Base-by-base conservation (phyloP, 441 rosid genomes). In the Capsella rubella region DNA sequence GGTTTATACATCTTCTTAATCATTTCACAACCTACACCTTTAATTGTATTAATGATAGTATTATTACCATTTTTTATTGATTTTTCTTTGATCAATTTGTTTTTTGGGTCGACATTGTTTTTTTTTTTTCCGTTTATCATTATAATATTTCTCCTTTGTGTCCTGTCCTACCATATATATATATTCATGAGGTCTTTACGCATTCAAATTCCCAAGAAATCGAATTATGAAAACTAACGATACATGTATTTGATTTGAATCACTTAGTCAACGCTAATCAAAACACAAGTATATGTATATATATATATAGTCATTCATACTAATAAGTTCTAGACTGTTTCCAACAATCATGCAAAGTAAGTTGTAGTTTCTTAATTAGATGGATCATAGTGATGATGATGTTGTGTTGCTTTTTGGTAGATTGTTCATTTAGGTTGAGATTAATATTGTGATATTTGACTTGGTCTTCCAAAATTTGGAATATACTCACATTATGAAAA, bases 1-100 rank as follows among this genome's bases (percentile, higher is more conserved):
- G 55, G 55, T 69, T 69, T 45, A 69, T 71, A 18, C 29, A 61
- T 29, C 42, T 37, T 27, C 61, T 13, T 50, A 61, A 50, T 71
- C 61, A 71, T 71, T 51, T 71, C 61, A 39, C 25, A 40, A 61
- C 61, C 61, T 4, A 61, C 25, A 21, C 53, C 54, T 39, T 71
- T 71, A 42, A 68, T 55, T 56, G 28, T 14, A 57, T 43, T 47
- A 25, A 14, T 32, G 28, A 16, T 47, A 14, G 29, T 49, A 13
- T 34, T 6, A 6, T 1, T 34, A 34, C 34, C 6, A 31, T 34
- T 9, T 32, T 58, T 70, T 50, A 65, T 70, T 59, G 14, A 37
- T 47, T 45, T 69, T 57, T 37, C 13, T 46, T 56, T 32, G 1
- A 34, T 57, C 49, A 46, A n/a, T 47, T 57, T 31, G 15, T 14